These are phyloP conservation scores for Colletotrichum neosansevieriae DNA, from an alignment of 2,329 filamentous ascomycete genomes.

Conservation along the genomic window DNA sequence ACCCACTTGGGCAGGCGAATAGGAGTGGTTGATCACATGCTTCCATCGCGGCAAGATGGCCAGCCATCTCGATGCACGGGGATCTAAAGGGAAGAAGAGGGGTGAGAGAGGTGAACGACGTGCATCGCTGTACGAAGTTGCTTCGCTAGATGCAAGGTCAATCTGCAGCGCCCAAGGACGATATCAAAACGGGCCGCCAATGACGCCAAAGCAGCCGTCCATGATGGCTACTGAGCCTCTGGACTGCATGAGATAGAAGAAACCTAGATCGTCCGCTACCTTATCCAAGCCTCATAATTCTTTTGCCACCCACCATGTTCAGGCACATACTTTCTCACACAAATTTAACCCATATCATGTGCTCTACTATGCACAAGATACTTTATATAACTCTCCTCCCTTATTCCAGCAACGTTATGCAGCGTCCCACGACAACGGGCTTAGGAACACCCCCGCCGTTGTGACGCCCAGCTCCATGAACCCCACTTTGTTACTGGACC, in stretches of 20 bases:
- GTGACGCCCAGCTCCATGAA: background rate
- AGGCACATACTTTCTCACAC: too few species aligned
- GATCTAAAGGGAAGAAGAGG: background rate
- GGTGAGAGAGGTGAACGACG: background rate
- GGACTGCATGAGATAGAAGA: slow-evolving; percentile 18
- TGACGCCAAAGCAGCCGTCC: background rate
- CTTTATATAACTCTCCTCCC: too few species aligned
- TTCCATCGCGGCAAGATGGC: too few species aligned
- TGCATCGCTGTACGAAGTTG: background rate
- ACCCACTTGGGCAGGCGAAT: too few species aligned
- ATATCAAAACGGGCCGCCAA: too few species aligned
- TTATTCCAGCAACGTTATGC: too few species aligned
- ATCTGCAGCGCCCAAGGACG: slow-evolving; percentile 10
- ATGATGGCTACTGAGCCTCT: background rate
- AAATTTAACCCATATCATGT: too few species aligned
- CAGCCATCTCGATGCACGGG: background rate
- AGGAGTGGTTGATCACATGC: too few species aligned
- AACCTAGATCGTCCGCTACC: too few species aligned
- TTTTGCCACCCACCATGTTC: too few species aligned
- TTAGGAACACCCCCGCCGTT: background rate
- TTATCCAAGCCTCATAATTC: background rate
- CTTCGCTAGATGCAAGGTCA: slow-evolving; percentile 22
- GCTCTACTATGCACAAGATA: too few species aligned
- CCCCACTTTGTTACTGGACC: background rate
- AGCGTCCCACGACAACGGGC: too few species aligned